Evolutionary conservation across 192 early-diverging fungal genomes (phyloP).

Genomic region (Podila verticillata): DNA sequence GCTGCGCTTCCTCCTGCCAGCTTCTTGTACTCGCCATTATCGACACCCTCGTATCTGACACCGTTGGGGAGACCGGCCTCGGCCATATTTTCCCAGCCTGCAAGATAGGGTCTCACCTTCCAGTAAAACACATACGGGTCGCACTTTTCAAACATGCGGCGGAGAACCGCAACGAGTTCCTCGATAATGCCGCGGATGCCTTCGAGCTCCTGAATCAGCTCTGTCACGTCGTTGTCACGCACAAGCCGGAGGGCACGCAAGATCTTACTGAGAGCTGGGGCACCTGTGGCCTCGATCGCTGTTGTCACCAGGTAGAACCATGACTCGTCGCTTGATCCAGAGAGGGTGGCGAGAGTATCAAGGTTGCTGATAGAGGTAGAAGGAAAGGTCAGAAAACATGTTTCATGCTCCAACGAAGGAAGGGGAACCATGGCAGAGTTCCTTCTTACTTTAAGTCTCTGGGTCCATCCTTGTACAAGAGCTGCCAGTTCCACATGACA

Average conservation of each 20-base stretch:
- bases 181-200: slow-evolving; percentile 64
- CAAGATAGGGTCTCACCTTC: slow-evolving; percentile 90
- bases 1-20: slow-evolving; percentile 95
- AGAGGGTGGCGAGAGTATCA: slow-evolving; percentile 82
- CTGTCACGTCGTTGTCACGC: slow-evolving; percentile 61
- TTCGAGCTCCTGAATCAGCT: slow-evolving; percentile 61
- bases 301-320: slow-evolving; percentile 97
- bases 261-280: slow-evolving; percentile 73
- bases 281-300: slow-evolving; percentile 87
- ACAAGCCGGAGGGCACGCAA: slow-evolving; percentile 69
- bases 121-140: slow-evolving; percentile 96
- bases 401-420: neutral
- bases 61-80: slow-evolving; percentile 86
- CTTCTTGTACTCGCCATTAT: slow-evolving; percentile 75
- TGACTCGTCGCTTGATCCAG: slow-evolving; percentile 89
- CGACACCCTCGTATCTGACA: slow-evolving; percentile 93
- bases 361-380: slow-evolving; percentile 69
- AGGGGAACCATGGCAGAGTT: neutral
- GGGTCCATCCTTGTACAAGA: slow-evolving; percentile 84
- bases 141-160: slow-evolving; percentile 91
- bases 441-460: slow-evolving; percentile 73
- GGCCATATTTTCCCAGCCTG: slow-evolving; percentile 94
- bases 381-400: neutral
- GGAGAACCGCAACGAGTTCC: slow-evolving; percentile 64
- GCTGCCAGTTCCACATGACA: slow-evolving; percentile 91